phyloP scores from a whole-genome alignment of 2,329 filamentous ascomycete species.

The Penicillium janthinellum region DNA sequence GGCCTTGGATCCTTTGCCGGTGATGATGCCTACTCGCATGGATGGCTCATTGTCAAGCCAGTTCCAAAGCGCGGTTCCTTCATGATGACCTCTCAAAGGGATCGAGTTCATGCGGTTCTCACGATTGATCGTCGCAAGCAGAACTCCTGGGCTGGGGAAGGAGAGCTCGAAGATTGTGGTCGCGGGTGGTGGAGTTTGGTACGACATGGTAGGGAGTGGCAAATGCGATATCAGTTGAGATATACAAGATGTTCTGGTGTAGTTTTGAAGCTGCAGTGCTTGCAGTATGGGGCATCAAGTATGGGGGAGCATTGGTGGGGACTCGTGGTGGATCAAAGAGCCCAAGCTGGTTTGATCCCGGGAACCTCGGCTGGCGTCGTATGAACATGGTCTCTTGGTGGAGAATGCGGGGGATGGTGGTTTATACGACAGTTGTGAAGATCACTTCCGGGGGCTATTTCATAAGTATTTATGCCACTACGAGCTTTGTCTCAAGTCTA shows the following conservation, averaged over 20 bases:
- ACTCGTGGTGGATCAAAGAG: not conserved
- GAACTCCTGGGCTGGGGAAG: constrained; percentile 45
- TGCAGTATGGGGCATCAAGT: not conserved
- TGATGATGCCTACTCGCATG: constrained; percentile 46
- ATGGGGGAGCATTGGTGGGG: not conserved
- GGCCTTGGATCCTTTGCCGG: constrained; percentile 46
- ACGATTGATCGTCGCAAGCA: constrained; percentile 50
- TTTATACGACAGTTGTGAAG: not conserved
- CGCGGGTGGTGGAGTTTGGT: not conserved
- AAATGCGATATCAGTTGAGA: not conserved
- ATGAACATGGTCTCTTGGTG: not conserved
- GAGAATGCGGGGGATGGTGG: not conserved
- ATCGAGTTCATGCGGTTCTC: constrained; percentile 46
- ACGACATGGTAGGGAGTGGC: not conserved
- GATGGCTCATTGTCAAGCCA: constrained; percentile 47
- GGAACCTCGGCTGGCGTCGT: constrained; percentile 1
- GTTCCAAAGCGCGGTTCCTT: constrained; percentile 41
- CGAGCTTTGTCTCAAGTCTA: not conserved
- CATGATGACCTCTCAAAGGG: constrained; percentile 41
- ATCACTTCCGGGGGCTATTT: not conserved
- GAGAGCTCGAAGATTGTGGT: constrained; percentile 16
- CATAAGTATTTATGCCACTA: not conserved
- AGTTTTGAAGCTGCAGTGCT: not conserved
- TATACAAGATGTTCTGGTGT: not conserved
- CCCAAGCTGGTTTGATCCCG: not conserved